Evolutionary conservation across 2,329 filamentous ascomycete species (phyloP), one percentile per base, ranked within the genome.

Genomic region (Diaporthe aspalathi): DNA sequence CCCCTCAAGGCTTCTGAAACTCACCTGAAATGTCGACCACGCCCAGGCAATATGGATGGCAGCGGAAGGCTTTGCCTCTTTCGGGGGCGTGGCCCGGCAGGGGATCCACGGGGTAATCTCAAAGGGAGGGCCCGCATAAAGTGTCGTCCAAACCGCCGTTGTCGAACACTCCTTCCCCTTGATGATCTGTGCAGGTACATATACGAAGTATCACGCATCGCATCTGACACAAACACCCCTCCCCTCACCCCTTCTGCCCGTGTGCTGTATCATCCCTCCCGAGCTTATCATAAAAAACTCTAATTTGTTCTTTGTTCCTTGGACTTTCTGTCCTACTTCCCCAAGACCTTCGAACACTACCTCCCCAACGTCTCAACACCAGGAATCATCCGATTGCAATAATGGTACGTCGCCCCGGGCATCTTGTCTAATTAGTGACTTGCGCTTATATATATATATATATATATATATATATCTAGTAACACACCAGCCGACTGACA

Each of bases 51-150:
- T n/a, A n/a, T 53, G 8, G n/a, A 57, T 68, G 52, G 50, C 66
- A 47, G 53, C 66, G 66, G 40, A 68, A 29, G 12, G 40, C 38
- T 32, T 49, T 54, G 38, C 52, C 66, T 49, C 54, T 56, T 60
- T 68, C 53, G 35, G 66, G 66, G 66, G 9, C 53, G 38, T 43
- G 52, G 52, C 20, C 53, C 66, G 66, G 52, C 43, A 68, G 43
- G 65, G 54, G 66, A 47, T 50, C 66, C 66, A 68, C 54, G 66
- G 53, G 53, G 53, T 49, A 68, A n/a, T n/a, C n/a, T 60, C 66
- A 68, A 68, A 68, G 66, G 17, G 24, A 14, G 24, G 53, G 47
- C 66, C 66, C 66, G 17, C 66, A 60, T 60, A 57, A 57, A 68
- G 53, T 68, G 66, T 60, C 43, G 53, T 68, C 43, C 66, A 50